Percentiles rank a stretch among this genome's conserved stretches.
Conservation (phyloP, 257 asterid genomes). For the Oldenlandia corymbosa region DNA sequence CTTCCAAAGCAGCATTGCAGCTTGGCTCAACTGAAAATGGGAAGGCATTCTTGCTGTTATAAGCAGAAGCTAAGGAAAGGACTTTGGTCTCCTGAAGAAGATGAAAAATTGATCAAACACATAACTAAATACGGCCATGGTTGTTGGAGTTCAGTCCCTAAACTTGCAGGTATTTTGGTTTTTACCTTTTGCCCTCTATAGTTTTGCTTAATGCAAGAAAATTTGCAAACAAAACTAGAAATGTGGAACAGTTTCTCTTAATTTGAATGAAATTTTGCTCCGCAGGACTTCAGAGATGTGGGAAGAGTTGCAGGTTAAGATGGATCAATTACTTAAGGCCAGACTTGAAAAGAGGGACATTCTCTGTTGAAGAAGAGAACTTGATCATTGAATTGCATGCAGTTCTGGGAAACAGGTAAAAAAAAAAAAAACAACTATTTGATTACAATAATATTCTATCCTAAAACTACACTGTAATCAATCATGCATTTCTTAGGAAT, state of each 20-base stretch:
- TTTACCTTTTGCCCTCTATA: background rate
- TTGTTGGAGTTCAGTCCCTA: conserved; percentile 99
- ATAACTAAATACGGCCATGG: conserved; percentile 81
- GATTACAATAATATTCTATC: background rate
- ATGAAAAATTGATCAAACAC: conserved; percentile 82
- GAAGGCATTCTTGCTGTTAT: conserved; percentile 89
- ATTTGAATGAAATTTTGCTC: background rate
- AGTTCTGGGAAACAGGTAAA: conserved; percentile 86
- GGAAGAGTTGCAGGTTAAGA: conserved; percentile 86
- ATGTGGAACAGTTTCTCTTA: background rate
- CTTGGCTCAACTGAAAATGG: conserved; percentile 41
- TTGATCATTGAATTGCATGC: conserved; percentile 82
- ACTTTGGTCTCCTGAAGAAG: conserved; percentile 98
- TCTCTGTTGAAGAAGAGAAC: conserved; percentile 77
- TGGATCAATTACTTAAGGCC: conserved; percentile 95
- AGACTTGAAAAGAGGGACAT: conserved; percentile 86
- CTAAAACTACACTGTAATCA: no score
- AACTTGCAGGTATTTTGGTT: conserved; percentile 55
- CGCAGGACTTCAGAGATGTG: conserved; percentile 75
- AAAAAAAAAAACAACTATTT: no score
- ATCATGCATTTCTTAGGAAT: background rate
- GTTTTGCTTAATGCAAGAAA: no score
- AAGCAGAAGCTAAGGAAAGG: conserved; percentile 91
- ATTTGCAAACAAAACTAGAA: background rate
- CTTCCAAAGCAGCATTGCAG: conserved; percentile 38